phyloP scores from a whole-genome alignment of 2,329 filamentous ascomycete genomes.

The Akanthomyces uredinophilus region DNA sequence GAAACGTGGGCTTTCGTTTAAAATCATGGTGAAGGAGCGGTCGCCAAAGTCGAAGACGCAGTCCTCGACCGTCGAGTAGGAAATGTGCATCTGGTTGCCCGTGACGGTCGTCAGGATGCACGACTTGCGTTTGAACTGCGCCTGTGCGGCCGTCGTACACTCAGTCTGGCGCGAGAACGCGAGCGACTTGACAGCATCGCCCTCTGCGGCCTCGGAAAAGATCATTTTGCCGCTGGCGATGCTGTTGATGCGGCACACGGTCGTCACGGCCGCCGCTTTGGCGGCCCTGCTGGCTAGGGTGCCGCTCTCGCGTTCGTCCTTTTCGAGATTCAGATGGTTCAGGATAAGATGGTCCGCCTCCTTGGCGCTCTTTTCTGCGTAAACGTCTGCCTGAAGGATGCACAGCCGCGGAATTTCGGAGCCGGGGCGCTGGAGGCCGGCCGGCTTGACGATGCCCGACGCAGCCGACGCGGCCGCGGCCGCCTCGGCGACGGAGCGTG shows the following conservation, averaged over 20 bases:
- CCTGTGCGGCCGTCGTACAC: constrained; percentile 29
- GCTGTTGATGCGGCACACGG: constrained; percentile 11
- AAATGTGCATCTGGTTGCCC: constrained; percentile 39
- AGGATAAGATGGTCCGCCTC: constrained; percentile 22
- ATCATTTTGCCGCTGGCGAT: constrained; percentile 45
- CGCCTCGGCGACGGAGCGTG: not conserved
- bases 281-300: not conserved
- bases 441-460: not conserved
- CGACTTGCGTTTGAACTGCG: constrained; percentile 38
- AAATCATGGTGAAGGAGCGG: constrained; percentile 43
- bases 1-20: constrained; percentile 47
- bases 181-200: constrained; percentile 23
- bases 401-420: constrained; percentile 24
- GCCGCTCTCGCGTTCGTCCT: constrained; percentile 21
- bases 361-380: constrained; percentile 31
- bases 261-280: constrained; percentile 12
- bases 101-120: constrained; percentile 35
- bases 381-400: constrained; percentile 27
- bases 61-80: constrained; percentile 44
- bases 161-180: constrained; percentile 40
- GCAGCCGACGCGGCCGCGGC: not conserved
- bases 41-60: constrained; percentile 33
- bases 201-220: constrained; percentile 25
- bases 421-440: not conserved
- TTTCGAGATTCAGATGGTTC: constrained; percentile 22